Conservation (phyloP, 495 filamentous ascomycete species). For the Penicillium mononematosum region DNA sequence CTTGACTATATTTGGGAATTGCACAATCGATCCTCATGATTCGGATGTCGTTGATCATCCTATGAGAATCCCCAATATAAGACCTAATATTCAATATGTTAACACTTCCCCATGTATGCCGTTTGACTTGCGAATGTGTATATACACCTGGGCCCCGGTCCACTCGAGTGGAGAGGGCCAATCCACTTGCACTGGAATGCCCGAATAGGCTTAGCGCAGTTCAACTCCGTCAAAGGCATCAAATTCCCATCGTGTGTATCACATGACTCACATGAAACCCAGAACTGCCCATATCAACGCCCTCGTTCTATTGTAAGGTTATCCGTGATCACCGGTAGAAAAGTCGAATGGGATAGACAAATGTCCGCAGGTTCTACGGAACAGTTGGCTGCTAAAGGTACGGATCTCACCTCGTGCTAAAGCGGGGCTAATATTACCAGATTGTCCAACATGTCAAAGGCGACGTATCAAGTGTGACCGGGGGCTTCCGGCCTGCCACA, state of each 20-base stretch:
- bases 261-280: background rate
- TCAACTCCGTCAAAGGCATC: background rate
- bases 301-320: background rate
- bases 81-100: no score
- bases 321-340: background rate
- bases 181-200: background rate
- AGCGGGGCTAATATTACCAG: slow-evolving; percentile 6
- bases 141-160: background rate
- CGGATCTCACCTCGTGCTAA: background rate
- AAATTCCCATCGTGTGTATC: background rate
- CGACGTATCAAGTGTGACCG: slow-evolving; percentile 54
- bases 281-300: background rate
- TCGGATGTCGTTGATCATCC: no score
- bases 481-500: slow-evolving; percentile 21
- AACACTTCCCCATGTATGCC: no score
- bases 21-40: no score
- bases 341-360: slow-evolving; percentile 15
- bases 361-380: slow-evolving; percentile 18
- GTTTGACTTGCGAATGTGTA: background rate
- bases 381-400: slow-evolving; percentile 21
- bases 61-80: no score
- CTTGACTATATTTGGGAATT: no score
- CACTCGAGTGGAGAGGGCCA: background rate
- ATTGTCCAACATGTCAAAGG: slow-evolving; percentile 48
- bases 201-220: background rate